These are phyloP conservation scores for Aureobasidium pullulans DNA, from an alignment of 2,329 filamentous ascomycete genomes.

Conservation along the genomic window DNA sequence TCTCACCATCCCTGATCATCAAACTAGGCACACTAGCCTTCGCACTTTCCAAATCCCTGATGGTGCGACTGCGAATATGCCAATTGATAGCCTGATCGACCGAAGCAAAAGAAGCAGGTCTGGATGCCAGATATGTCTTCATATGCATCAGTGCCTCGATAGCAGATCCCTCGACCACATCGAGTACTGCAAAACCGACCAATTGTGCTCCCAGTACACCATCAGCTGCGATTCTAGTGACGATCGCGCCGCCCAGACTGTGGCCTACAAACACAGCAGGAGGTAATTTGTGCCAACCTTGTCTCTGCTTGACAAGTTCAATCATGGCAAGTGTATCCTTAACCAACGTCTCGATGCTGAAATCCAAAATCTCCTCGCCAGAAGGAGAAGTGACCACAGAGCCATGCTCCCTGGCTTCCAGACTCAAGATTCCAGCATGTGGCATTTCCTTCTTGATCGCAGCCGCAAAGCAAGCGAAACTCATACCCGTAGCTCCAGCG, in stretches of 20 bases:
- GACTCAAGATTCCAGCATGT: conserved; percentile 70
- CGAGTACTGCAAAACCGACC: conserved; percentile 81
- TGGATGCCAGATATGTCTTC: conserved; percentile 79
- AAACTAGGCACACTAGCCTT: conserved; percentile 79
- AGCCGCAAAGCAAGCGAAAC: conserved; percentile 73
- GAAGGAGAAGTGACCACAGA: conserved; percentile 37
- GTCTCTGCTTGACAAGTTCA: conserved; percentile 54
- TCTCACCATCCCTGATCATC: conserved; percentile 38
- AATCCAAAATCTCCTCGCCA: conserved; percentile 45
- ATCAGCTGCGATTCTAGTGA: conserved; percentile 71
- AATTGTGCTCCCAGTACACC: conserved; percentile 58
- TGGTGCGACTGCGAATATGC: conserved; percentile 82
- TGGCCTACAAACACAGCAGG: conserved; percentile 80
- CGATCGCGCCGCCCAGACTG: conserved; percentile 84
- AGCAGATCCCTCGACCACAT: conserved; percentile 90
- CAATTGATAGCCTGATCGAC: conserved; percentile 79
- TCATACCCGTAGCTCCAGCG: conserved; percentile 79
- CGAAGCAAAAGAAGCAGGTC: conserved; percentile 71
- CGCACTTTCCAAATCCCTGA: conserved; percentile 77
- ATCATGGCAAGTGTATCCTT: conserved; percentile 66
- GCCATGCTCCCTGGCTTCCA: conserved; percentile 85
- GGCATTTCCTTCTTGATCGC: conserved; percentile 73
- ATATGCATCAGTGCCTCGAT: conserved; percentile 93
- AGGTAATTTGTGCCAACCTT: conserved; percentile 68
- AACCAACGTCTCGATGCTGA: conserved; percentile 65